Conservation (phyloP, 2,329 filamentous ascomycete species). For the Talaromyces pinophilus region DNA sequence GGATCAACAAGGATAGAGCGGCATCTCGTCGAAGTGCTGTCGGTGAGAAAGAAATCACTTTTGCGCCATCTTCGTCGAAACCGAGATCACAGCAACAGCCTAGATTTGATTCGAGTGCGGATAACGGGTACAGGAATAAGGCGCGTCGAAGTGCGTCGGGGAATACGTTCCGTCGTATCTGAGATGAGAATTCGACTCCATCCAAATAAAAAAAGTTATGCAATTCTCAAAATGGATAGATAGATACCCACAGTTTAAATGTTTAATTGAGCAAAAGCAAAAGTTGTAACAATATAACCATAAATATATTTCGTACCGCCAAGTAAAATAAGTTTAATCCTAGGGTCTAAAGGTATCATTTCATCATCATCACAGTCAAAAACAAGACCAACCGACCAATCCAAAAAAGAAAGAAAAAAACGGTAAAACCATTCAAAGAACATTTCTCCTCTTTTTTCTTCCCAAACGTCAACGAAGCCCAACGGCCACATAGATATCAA, state of each 20-base stretch:
- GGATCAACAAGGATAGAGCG: conserved; percentile 12
- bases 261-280: too few species aligned
- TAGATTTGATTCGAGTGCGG: conserved; percentile 23
- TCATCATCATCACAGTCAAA: background rate
- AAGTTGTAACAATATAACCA: background rate
- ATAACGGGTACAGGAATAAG: conserved; percentile 36
- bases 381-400: background rate
- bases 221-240: background rate
- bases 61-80: conserved; percentile 50
- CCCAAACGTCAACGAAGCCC: too few species aligned
- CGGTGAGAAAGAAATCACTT: conserved; percentile 60
- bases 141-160: conserved; percentile 53
- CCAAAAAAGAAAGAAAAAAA: background rate
- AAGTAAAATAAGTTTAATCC: background rate
- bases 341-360: conserved; percentile 11
- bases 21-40: conserved; percentile 37
- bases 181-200: background rate
- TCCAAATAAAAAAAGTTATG: background rate
- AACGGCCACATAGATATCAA: conserved; percentile 5
- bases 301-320: background rate
- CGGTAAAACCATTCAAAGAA: background rate
- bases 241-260: conserved; percentile 1
- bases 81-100: conserved; percentile 1
- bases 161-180: conserved; percentile 44
- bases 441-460: background rate